Evolutionary conservation across 345 rosid species (phyloP).

Genomic region (Kandelia obovata): DNA sequence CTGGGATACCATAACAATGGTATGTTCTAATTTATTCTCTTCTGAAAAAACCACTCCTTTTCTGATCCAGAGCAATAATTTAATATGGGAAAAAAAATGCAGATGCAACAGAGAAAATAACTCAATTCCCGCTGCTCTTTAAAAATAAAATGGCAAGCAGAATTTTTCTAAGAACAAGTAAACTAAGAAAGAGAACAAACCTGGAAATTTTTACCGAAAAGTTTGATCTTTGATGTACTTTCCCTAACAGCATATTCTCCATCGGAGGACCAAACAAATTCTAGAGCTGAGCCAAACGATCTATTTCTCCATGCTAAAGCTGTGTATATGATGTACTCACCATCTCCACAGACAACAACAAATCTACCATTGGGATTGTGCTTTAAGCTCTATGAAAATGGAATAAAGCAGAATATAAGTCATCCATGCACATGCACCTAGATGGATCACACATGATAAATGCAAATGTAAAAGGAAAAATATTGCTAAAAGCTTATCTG

Average conservation of each 20-base stretch:
- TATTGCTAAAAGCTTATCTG: no score
- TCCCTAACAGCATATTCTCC: conserved; percentile 99
- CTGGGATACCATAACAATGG: no score
- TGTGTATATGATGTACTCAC: conserved; percentile 94
- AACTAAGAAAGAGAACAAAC: conserved; percentile 33
- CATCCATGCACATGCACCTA: background rate
- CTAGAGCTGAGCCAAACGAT: conserved; percentile 97
- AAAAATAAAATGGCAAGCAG: no score
- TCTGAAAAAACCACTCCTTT: no score
- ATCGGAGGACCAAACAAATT: conserved; percentile 94
- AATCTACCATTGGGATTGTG: conserved; percentile 99
- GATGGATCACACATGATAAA: background rate
- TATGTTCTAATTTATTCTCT: no score
- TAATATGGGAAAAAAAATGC: no score
- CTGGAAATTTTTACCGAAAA: conserved; percentile 95
- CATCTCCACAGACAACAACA: conserved; percentile 98
- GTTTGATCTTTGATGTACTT: conserved; percentile 88
- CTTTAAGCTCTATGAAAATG: conserved; percentile 61
- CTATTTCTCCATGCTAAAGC: conserved; percentile 99
- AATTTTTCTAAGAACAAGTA: background rate
- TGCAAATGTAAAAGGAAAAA: no score
- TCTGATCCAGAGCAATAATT: no score
- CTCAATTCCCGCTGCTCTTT: no score
- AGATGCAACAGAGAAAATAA: no score
- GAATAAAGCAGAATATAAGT: conserved; percentile 10